A percentile compares a stretch with the other conserved stretches of the same genome.
phyloP scores from a whole-genome alignment of 495 filamentous ascomycete genomes.

The Penicillium coprophilum region DNA sequence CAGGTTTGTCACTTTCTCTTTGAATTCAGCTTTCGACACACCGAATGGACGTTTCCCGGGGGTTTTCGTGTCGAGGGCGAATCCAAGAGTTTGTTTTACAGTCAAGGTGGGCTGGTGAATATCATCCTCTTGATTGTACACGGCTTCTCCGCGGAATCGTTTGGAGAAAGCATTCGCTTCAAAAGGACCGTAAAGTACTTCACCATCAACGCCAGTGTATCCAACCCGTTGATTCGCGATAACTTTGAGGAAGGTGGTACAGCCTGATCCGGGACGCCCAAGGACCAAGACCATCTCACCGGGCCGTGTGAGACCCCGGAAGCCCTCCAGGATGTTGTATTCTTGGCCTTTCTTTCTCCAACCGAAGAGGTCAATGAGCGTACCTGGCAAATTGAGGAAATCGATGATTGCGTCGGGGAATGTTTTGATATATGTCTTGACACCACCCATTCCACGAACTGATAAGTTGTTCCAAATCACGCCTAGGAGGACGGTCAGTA shows the following conservation, averaged over 20 bases:
- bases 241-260: constrained; percentile 83
- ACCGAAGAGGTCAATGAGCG: constrained; percentile 56
- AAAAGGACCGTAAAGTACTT: constrained; percentile 78
- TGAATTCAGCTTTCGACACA: constrained; percentile 65
- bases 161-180: constrained; percentile 57
- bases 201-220: constrained; percentile 72
- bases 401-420: constrained; percentile 78
- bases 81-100: constrained; percentile 78
- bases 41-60: constrained; percentile 70
- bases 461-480: constrained; percentile 79
- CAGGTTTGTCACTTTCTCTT: constrained; percentile 65
- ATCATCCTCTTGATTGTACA: constrained; percentile 87
- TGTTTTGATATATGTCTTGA: constrained; percentile 74
- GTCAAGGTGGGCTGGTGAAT: constrained; percentile 79
- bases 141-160: constrained; percentile 74
- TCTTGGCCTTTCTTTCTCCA: constrained; percentile 61
- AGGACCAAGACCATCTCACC: constrained; percentile 93
- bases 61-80: constrained; percentile 79
- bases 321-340: constrained; percentile 58
- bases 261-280: constrained; percentile 81
- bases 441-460: constrained; percentile 73
- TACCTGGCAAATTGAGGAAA: constrained; percentile 71
- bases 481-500: constrained; percentile 35
- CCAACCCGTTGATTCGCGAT: constrained; percentile 80
- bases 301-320: constrained; percentile 60